Conservation (phyloP, 2,329 filamentous ascomycete genomes). For the Thelonectria discophora region DNA sequence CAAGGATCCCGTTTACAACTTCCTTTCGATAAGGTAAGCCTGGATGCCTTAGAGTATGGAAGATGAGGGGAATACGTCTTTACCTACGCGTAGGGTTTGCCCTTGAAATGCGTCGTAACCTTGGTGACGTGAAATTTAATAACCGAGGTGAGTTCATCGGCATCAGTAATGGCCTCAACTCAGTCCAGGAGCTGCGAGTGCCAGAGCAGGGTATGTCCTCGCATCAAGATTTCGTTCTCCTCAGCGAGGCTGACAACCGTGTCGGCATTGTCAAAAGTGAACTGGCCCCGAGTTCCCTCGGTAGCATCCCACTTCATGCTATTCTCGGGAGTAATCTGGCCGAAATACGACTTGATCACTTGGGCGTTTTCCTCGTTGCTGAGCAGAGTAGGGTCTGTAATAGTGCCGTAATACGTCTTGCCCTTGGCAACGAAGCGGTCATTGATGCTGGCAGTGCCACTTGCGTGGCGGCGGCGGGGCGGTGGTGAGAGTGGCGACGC, state of each 20-base stretch:
- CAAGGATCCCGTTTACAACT: conserved; percentile 72
- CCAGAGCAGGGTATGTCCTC: conserved; percentile 75
- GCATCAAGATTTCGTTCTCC: conserved; percentile 60
- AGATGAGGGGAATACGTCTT: conserved; percentile 6
- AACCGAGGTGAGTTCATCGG: conserved; percentile 60
- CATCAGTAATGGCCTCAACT: conserved; percentile 66
- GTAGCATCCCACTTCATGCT: conserved; percentile 74
- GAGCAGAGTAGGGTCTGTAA: conserved; percentile 63
- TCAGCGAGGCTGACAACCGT: conserved; percentile 67
- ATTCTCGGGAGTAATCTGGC: conserved; percentile 73
- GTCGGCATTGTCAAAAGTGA: conserved; percentile 67
- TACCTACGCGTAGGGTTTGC: conserved; percentile 68
- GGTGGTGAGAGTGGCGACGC: too few species aligned
- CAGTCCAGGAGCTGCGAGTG: conserved; percentile 67
- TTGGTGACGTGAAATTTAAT: conserved; percentile 68
- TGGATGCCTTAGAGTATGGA: neutral
- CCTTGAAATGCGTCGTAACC: conserved; percentile 68
- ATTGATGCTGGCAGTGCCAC: conserved; percentile 10
- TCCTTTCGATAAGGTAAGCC: conserved; percentile 47
- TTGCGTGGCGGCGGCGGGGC: too few species aligned
- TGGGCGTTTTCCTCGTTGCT: conserved; percentile 57
- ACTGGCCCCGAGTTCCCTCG: conserved; percentile 58
- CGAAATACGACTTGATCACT: conserved; percentile 69
- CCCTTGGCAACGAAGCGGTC: conserved; percentile 56
- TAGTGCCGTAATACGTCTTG: conserved; percentile 72